Conservation (phyloP, 768 basidiomycete genomes). For the Termitomyces sp. region DNA sequence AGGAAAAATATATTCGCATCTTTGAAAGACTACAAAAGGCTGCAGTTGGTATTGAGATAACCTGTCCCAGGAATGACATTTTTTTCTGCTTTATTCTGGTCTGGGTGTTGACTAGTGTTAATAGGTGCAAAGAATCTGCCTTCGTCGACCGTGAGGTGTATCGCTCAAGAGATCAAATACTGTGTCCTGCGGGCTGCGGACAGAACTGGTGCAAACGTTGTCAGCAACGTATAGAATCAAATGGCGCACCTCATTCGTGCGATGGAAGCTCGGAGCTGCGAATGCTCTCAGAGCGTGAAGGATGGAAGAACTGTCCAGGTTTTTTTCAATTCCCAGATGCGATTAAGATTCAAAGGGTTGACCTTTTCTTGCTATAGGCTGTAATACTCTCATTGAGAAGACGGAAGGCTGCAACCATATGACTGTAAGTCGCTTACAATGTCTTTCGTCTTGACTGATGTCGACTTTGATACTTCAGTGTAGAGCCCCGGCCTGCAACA, state of each 20-base stretch:
- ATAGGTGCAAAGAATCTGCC: constrained; percentile 48
- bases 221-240: constrained; percentile 33
- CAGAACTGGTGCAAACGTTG: constrained; percentile 65
- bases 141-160: constrained; percentile 53
- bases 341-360: neutral
- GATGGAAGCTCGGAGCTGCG: constrained; percentile 57
- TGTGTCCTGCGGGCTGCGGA: constrained; percentile 50
- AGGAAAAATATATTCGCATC: constrained; percentile 36
- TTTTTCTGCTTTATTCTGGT: neutral
- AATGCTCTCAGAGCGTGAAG: constrained; percentile 48
- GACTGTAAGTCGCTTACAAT: constrained; percentile 36
- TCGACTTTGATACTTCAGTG: constrained; percentile 25
- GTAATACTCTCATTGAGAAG: constrained; percentile 50
- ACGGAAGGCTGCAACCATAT: constrained; percentile 58
- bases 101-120: neutral
- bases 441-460: neutral
- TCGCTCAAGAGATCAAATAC: constrained; percentile 35
- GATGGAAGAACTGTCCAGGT: constrained; percentile 68
- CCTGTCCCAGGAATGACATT: constrained; percentile 48
- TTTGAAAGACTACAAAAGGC: constrained; percentile 47
- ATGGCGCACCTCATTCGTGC: constrained; percentile 40
- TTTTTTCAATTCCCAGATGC: neutral
- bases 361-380: constrained; percentile 30
- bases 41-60: constrained; percentile 38
- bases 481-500: constrained; percentile 61